Evolutionary conservation across 148 eudicot genomes (phyloP).

Genomic region (Cornus controversa): DNA sequence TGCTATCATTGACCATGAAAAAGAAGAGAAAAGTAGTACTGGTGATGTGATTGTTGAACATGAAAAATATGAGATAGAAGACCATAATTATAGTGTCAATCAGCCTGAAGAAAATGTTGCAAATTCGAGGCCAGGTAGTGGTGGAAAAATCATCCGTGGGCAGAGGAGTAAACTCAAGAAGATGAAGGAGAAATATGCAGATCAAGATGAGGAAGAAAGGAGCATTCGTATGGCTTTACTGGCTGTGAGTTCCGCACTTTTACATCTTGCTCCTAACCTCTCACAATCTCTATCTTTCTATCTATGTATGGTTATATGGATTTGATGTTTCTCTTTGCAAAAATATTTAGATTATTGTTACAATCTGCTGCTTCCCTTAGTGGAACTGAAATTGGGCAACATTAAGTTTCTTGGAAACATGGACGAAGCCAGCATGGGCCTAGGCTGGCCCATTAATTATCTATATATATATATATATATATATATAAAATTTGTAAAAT

Average conservation of each 20-base stretch:
- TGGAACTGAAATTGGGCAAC: conserved; percentile 1
- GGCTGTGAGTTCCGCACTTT: conserved; percentile 57
- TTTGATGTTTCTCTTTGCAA: not conserved
- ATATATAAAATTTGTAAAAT: too few relatives aligned
- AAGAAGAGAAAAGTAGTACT: conserved; percentile 58
- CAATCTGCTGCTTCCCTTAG: not conserved
- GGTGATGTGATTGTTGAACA: conserved; percentile 22
- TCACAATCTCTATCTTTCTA: too few relatives aligned
- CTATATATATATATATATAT: too few relatives aligned
- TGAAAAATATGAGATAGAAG: conserved; percentile 35
- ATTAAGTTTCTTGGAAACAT: not conserved
- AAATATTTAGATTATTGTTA: conserved; percentile 1
- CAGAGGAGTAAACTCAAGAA: conserved; percentile 89
- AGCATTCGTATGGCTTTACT: conserved; percentile 89
- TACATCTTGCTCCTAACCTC: not conserved
- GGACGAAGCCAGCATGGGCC: too few relatives aligned
- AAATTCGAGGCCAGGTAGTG: conserved; percentile 35
- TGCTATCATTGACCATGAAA: conserved; percentile 25
- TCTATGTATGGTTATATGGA: too few relatives aligned
- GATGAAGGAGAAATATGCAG: conserved; percentile 95
- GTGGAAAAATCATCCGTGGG: conserved; percentile 85
- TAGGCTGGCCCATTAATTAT: too few relatives aligned
- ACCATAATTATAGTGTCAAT: conserved; percentile 26
- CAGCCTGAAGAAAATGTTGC: conserved; percentile 44
- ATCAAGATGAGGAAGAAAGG: conserved; percentile 97